Conservation (phyloP, 257 asterid species). For the Marsdenia floribunda region DNA sequence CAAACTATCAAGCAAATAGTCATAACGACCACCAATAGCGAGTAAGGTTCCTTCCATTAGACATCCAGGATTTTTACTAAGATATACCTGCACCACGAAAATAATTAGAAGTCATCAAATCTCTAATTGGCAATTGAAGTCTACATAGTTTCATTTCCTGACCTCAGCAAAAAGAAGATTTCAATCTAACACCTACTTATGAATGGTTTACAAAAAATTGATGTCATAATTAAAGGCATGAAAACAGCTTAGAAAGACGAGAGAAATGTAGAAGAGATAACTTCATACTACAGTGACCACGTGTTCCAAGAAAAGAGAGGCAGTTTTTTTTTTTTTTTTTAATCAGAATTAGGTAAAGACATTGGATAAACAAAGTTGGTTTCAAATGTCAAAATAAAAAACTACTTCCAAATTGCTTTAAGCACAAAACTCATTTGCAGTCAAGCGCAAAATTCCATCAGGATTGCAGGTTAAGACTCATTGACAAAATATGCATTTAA, state of each 20-base stretch:
- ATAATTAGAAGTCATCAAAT: not conserved
- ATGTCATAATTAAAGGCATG: not conserved
- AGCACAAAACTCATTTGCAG: not conserved
- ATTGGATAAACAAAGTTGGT: not conserved
- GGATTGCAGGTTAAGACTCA: not conserved
- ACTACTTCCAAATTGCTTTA: not conserved
- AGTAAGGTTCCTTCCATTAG: conserved; percentile 82
- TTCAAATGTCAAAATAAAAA: too few species aligned
- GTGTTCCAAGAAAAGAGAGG: not conserved
- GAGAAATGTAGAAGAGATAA: not conserved
- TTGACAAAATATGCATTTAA: not conserved
- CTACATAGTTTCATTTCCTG: not conserved
- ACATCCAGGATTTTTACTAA: conserved; percentile 57
- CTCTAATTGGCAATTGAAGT: not conserved
- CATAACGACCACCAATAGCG: conserved; percentile 97
- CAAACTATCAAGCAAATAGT: conserved; percentile 64
- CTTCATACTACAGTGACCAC: not conserved
- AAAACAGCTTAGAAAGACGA: not conserved
- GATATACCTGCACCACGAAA: conserved; percentile 47
- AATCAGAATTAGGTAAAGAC: not conserved
- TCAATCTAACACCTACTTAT: not conserved
- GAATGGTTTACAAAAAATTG: not conserved
- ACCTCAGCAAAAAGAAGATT: not conserved
- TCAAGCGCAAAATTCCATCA: not conserved
- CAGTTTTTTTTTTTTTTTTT: not conserved